Evolutionary conservation across 371 early-diverging fungal species (phyloP), one percentile per base, ranked within the genome.

Genomic region (Capillidium rhysosporum): DNA sequence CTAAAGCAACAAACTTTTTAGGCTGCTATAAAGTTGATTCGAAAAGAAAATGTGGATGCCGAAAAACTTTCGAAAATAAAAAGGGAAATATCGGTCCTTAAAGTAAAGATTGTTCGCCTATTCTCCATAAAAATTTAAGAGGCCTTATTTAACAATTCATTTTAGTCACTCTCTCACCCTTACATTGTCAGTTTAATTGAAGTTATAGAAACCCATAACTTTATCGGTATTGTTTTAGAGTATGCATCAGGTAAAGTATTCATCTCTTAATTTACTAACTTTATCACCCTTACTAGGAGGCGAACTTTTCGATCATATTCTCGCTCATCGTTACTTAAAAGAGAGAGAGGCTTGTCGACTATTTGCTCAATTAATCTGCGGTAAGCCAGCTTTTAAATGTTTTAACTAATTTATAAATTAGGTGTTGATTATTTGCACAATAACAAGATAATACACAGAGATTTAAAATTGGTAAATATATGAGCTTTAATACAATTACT

Each of bases 241-340:
- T 93, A 87, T 62, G 94, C 92, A 21, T 89, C 91, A 56, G 89
- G 85, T 74, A 69, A 57, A 41, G 4, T 31, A 23, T 7, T 24
- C 4, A 52, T 18, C 1, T n/a, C 44, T 10, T 14, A 18, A 31
- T 20, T n/a, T 29, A n/a, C 9, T 14, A 9, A 34, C 16, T 18
- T 14, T 56, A 25, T n/a, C 21, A 21, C 18, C 55, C 18, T 16
- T 25, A 48, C 20, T 57, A 73, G 84, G 85, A 39, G 96, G 96
- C 49, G 98, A 97, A 64, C 68, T 97, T 45, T 97, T 97, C 65
- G 96, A 95, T 65, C 84, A 92, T 62, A 93, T 97, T 49, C 72
- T 94, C 39, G 88, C 89, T 3, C 89, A 86, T 63, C 77, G 86
- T n/a, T 89, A 85, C 55, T 73, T 97, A 40, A 84, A 81, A 59